A percentile compares a stretch with the other conserved stretches of the same genome.
Evolutionary conservation across 139 green algal genomes (phyloP).

Genomic region (Micractinium sp.): DNA sequence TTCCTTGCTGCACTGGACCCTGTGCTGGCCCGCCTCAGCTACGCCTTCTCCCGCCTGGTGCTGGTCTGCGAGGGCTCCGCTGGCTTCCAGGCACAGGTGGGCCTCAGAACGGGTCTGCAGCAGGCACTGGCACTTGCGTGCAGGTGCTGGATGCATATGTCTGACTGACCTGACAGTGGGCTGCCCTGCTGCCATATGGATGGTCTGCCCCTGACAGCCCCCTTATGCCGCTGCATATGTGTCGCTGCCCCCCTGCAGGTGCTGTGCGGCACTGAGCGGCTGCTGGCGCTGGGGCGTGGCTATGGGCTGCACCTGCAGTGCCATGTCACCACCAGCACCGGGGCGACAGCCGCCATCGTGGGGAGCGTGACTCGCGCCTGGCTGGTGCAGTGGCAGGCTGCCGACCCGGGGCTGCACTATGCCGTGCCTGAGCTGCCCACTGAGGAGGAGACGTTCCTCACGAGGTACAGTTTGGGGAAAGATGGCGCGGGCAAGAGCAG

Average conservation of each 20-base stretch:
- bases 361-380: not conserved
- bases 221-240: too few species aligned
- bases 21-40: constrained; percentile 25
- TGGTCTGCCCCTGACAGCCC: too few species aligned
- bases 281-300: not conserved
- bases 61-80: constrained; percentile 35
- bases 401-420: constrained; percentile 11
- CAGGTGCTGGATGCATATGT: not conserved
- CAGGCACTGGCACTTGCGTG: not conserved
- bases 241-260: constrained; percentile 4
- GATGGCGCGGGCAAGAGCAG: not conserved
- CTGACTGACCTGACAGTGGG: too few species aligned
- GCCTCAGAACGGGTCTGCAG: not conserved
- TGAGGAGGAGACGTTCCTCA: constrained; percentile 35
- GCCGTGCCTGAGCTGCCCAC: constrained; percentile 6
- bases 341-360: not conserved
- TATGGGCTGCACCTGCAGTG: constrained; percentile 27
- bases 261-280: constrained; percentile 27
- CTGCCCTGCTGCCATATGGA: too few species aligned
- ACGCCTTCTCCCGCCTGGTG: constrained; percentile 31
- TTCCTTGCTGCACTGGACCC: constrained; percentile 24
- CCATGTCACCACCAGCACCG: not conserved
- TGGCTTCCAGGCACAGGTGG: constrained; percentile 33
- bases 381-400: constrained; percentile 10
- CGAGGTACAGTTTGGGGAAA: not conserved